These are phyloP conservation scores for Juglanconis sp. DNA, from an alignment of 2,329 filamentous ascomycete species.

Conservation along the genomic window DNA sequence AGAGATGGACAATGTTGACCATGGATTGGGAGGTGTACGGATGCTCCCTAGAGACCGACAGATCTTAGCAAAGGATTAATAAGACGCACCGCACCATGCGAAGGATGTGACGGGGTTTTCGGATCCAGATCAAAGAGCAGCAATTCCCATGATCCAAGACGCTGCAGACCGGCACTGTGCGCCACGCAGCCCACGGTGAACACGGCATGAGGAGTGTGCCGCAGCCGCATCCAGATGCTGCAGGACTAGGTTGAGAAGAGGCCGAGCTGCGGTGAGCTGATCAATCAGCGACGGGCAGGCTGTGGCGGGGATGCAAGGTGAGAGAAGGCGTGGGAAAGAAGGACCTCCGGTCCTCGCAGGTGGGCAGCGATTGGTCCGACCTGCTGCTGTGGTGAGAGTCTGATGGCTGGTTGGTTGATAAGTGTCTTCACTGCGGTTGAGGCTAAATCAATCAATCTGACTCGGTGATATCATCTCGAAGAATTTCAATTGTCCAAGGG, in stretches of 20 bases:
- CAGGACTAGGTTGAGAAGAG: conserved; percentile 13
- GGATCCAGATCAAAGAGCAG: neutral
- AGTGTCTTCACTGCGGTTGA: neutral
- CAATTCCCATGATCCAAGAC: neutral
- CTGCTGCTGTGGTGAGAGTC: neutral
- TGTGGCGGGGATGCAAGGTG: conserved; percentile 8
- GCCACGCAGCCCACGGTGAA: neutral
- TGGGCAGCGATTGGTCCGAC: neutral
- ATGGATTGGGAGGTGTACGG: too few species aligned
- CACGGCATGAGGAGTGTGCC: neutral
- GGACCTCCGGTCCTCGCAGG: conserved; percentile 8
- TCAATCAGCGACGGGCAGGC: conserved; percentile 9
- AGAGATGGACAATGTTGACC: too few species aligned
- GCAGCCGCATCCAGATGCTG: conserved; percentile 1
- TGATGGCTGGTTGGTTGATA: neutral
- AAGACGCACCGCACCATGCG: neutral
- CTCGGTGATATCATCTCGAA: neutral
- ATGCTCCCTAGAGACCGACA: neutral
- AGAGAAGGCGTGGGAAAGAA: neutral
- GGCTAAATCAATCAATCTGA: neutral
- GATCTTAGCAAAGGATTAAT: neutral
- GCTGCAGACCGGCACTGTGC: conserved; percentile 10
- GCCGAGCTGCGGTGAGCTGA: conserved; percentile 10
- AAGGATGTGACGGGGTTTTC: conserved; percentile 1
- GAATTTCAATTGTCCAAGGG: neutral